Evolutionary conservation across 2,329 filamentous ascomycete genomes (phyloP).

Genomic region (Arthroderma sp.): DNA sequence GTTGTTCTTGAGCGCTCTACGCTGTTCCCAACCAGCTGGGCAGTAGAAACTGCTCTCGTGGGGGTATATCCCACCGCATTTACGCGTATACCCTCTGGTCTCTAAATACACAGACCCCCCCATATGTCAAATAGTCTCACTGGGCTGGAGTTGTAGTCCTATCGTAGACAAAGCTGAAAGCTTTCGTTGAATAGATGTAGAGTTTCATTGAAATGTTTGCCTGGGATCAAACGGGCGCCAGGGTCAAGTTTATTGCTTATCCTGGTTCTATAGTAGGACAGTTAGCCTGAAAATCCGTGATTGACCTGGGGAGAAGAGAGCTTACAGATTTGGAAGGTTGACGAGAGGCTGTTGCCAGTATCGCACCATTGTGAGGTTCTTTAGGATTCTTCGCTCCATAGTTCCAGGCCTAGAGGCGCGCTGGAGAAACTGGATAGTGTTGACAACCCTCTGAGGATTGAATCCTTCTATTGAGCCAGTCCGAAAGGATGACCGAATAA

Average conservation of each 20-base stretch:
- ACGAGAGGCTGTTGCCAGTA: slow-evolving; percentile 28
- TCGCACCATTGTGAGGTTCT: slow-evolving; percentile 30
- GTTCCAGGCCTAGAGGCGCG: slow-evolving; percentile 27
- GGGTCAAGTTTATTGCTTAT: slow-evolving; percentile 8
- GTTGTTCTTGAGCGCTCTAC: too few relatives aligned
- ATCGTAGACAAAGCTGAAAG: slow-evolving; percentile 30
- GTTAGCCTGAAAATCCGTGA: too few relatives aligned
- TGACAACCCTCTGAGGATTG: slow-evolving; percentile 26
- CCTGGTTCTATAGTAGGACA: neutral
- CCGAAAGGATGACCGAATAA: slow-evolving; percentile 31
- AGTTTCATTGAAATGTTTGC: slow-evolving; percentile 31
- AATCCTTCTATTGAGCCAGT: slow-evolving; percentile 24
- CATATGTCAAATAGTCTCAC: too few relatives aligned
- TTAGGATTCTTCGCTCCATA: slow-evolving; percentile 35
- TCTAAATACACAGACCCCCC: too few relatives aligned
- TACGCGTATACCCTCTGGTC: too few relatives aligned
- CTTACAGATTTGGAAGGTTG: neutral
- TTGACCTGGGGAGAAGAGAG: too few relatives aligned
- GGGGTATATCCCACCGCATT: too few relatives aligned
- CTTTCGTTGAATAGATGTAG: slow-evolving; percentile 36
- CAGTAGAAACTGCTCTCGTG: too few relatives aligned
- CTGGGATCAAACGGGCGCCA: slow-evolving; percentile 22
- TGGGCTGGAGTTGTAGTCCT: too few relatives aligned
- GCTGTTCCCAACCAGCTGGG: too few relatives aligned
- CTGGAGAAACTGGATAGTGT: slow-evolving; percentile 34